Evolutionary conservation across 371 early-diverging fungal genomes (phyloP).

Genomic region (Rhizopus arrhizus): DNA sequence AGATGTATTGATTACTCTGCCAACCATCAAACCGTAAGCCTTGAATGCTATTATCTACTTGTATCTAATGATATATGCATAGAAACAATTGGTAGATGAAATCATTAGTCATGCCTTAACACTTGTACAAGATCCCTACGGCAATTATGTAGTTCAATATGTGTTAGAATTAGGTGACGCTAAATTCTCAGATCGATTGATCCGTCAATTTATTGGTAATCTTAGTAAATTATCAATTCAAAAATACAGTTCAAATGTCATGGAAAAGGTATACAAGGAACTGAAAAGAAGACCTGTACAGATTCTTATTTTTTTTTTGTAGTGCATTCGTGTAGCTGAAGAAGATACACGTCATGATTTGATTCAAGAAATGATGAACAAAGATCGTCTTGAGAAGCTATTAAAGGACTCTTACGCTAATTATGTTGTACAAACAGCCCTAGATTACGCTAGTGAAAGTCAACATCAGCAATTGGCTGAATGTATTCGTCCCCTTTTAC

Average conservation of each 20-base stretch:
- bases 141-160: slow-evolving; percentile 98
- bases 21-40: slow-evolving; percentile 63
- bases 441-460: slow-evolving; percentile 78
- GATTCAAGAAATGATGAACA: slow-evolving; percentile 75
- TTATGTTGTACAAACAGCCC: slow-evolving; percentile 91
- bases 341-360: slow-evolving; percentile 67
- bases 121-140: slow-evolving; percentile 93
- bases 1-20: slow-evolving; percentile 91
- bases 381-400: slow-evolving; percentile 69
- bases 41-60: neutral
- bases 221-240: slow-evolving; percentile 78
- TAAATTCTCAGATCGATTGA: slow-evolving; percentile 70
- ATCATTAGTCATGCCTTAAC: slow-evolving; percentile 77
- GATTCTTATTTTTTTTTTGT: slow-evolving; percentile 1
- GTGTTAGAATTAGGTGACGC: slow-evolving; percentile 81
- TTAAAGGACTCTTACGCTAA: slow-evolving; percentile 88
- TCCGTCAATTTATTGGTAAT: slow-evolving; percentile 77
- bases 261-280: slow-evolving; percentile 70
- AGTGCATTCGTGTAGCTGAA: slow-evolving; percentile 84
- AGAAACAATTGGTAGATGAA: slow-evolving; percentile 72
- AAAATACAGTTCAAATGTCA: slow-evolving; percentile 92
- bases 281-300: neutral
- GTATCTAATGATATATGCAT: neutral
- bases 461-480: slow-evolving; percentile 77
- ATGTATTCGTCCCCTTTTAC: slow-evolving; percentile 76